Base-by-base conservation (phyloP, 1,284 basidiomycete species). In the Cutaneotrichosporon sp. region DNA sequence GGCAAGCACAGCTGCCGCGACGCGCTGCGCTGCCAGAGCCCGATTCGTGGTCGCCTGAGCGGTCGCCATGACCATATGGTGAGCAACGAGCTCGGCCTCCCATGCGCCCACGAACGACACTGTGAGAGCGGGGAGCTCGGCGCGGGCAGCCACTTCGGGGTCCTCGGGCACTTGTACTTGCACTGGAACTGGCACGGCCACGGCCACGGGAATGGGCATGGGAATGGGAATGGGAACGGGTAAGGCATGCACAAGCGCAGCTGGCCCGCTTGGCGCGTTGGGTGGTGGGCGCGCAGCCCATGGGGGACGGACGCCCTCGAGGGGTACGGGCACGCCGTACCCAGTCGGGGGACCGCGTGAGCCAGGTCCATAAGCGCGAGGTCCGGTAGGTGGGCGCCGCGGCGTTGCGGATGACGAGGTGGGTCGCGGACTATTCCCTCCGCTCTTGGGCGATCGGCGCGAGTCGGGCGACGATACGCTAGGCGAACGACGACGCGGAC, bases 81-180 rank as follows among this genome's bases (percentile, higher is more conserved):
- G 69, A 8, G 69, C 64, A 1, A 64, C 65, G 3, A 79, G 67
- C 72, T 76, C 75, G 4, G 61, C 52, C 62, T 76, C 75, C 75
- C 75, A 76, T 21, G 67, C 62, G 34, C 72, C 69, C 10, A 65
- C 65, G 58, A 70, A 77, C 0, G 69, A 57, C 2, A 73, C 62
- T 46, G 68, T 69, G 16, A 77, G 55, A 16, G 30, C 16, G 2
- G 76, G 75, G 8, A 76, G 60, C 50, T 78, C 76, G 22, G 69
- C 66, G 38, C 66, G 67, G 14, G 56, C 61, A 31, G 64, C 66
- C 14, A 38, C 58, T 46, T 73, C 72, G 31, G 70, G 58, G n/a
- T 63, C 65, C 34, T 38, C 40, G 38, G 62, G 59, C 3, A 40
- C n/a, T 34, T 36, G 67, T 64, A 69, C 70, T 38, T 56, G 31